These are phyloP conservation scores for Annulohypoxylon truncatum DNA, from an alignment of 2,329 filamentous ascomycete species.

Conservation along the genomic window DNA sequence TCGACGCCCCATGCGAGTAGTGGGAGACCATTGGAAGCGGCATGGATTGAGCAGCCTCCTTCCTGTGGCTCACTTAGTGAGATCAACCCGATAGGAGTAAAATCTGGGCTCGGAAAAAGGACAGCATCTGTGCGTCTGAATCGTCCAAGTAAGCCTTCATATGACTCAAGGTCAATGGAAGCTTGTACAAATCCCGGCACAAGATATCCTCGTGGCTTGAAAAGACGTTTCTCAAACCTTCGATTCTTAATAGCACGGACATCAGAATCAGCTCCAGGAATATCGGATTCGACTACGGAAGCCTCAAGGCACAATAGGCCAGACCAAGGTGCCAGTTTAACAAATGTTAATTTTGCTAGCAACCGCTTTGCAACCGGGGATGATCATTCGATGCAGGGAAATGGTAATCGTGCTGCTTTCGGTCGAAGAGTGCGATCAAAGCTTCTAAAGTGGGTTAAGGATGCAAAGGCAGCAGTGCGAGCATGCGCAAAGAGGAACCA, in stretches of 20 bases:
- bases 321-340: slow-evolving; percentile 13
- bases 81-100: not conserved
- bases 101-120: slow-evolving; percentile 14
- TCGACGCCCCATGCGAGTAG: slow-evolving; percentile 30
- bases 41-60: not conserved
- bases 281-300: not conserved
- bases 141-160: slow-evolving; percentile 14
- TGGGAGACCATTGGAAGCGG: slow-evolving; percentile 28
- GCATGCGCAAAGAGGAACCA: slow-evolving; percentile 38
- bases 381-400: slow-evolving; percentile 18
- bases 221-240: slow-evolving; percentile 45
- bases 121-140: slow-evolving; percentile 11
- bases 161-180: slow-evolving; percentile 15
- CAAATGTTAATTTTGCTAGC: slow-evolving; percentile 26
- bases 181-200: slow-evolving; percentile 12
- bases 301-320: slow-evolving; percentile 4
- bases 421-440: slow-evolving; percentile 44
- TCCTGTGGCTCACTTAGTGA: not conserved
- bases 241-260: slow-evolving; percentile 39
- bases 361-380: slow-evolving; percentile 19
- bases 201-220: slow-evolving; percentile 39
- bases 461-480: slow-evolving; percentile 43
- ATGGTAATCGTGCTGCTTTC: slow-evolving; percentile 29
- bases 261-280: slow-evolving; percentile 1
- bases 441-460: slow-evolving; percentile 46